Percentiles rank a stretch among this genome's conserved stretches.
phyloP scores from a whole-genome alignment of 2,329 filamentous ascomycete species.

The Biscogniauxia marginata region DNA sequence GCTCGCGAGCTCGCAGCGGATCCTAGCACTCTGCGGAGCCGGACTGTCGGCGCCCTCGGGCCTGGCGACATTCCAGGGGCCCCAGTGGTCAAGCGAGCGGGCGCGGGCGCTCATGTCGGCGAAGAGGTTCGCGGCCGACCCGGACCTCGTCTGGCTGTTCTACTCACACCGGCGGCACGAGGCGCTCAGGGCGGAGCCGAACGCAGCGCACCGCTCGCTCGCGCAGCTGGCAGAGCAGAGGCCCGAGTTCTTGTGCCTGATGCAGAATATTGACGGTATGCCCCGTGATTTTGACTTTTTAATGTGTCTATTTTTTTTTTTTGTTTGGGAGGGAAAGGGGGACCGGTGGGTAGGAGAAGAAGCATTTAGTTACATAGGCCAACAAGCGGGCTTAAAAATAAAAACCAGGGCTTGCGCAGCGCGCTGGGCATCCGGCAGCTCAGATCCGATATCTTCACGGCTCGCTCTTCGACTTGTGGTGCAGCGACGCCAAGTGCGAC shows the following conservation, averaged over 20 bases:
- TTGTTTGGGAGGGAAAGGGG: neutral
- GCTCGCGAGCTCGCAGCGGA: slow-evolving; percentile 44
- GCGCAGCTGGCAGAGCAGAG: slow-evolving; percentile 66
- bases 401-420: slow-evolving; percentile 62
- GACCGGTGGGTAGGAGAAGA: neutral
- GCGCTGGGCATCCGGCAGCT: slow-evolving; percentile 65
- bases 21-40: slow-evolving; percentile 58
- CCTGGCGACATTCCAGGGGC: slow-evolving; percentile 63
- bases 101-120: slow-evolving; percentile 70
- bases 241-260: slow-evolving; percentile 67
- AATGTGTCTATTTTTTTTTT: neutral
- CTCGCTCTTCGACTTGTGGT: slow-evolving; percentile 77
- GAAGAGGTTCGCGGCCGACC: slow-evolving; percentile 67
- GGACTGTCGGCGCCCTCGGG: slow-evolving; percentile 57
- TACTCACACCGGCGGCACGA: slow-evolving; percentile 79
- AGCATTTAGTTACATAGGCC: no score
- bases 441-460: slow-evolving; percentile 78
- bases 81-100: slow-evolving; percentile 77
- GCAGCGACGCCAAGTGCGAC: slow-evolving; percentile 61
- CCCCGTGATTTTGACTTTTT: neutral
- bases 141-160: slow-evolving; percentile 84
- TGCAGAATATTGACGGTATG: slow-evolving; percentile 82
- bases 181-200: slow-evolving; percentile 70
- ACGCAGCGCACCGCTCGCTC: slow-evolving; percentile 73
- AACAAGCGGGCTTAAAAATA: neutral